A percentile compares a stretch with the other conserved stretches of the same genome.
Evolutionary conservation across 768 basidiomycete species (phyloP).

Genomic region (Termitomyces sp.): DNA sequence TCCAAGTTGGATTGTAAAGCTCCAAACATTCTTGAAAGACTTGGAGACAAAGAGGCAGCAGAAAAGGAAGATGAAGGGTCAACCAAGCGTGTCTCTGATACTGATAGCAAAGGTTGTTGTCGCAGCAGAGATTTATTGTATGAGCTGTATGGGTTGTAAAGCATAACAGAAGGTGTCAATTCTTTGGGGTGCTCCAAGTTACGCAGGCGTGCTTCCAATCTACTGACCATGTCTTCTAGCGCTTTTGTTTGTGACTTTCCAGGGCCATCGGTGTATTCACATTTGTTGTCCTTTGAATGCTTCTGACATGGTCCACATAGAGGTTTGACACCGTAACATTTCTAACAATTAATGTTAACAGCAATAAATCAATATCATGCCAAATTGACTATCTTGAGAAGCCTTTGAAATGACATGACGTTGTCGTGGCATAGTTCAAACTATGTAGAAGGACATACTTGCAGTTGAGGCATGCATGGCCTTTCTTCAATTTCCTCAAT

Average conservation of each 20-base stretch:
- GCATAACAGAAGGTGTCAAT: slow-evolving; percentile 38
- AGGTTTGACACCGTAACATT: slow-evolving; percentile 63
- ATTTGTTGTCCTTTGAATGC: slow-evolving; percentile 58
- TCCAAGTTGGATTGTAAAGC: slow-evolving; percentile 31
- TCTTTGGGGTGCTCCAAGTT: slow-evolving; percentile 52
- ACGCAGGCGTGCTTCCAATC: slow-evolving; percentile 49
- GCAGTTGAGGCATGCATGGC: slow-evolving; percentile 50
- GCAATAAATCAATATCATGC: not conserved
- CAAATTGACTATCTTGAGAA: slow-evolving; percentile 42
- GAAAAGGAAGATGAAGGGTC: slow-evolving; percentile 36
- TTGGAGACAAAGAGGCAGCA: slow-evolving; percentile 36
- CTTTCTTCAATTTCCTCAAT: slow-evolving; percentile 44
- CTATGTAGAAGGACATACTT: slow-evolving; percentile 25
- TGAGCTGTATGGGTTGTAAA: slow-evolving; percentile 44
- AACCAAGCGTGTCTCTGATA: slow-evolving; percentile 23
- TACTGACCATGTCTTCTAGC: slow-evolving; percentile 52
- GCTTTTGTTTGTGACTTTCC: slow-evolving; percentile 54
- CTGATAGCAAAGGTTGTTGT: slow-evolving; percentile 24
- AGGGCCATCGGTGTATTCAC: slow-evolving; percentile 65
- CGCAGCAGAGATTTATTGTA: slow-evolving; percentile 25
- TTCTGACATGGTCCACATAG: slow-evolving; percentile 58
- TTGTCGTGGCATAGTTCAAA: not conserved
- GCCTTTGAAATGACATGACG: slow-evolving; percentile 21
- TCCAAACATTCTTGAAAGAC: slow-evolving; percentile 36
- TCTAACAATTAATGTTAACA: slow-evolving; percentile 28